Percentiles rank a stretch among this genome's conserved stretches.
Evolutionary conservation across 225 moss, liverwort and hornwort species (phyloP).

Genomic region (Polytrichum formosum): DNA sequence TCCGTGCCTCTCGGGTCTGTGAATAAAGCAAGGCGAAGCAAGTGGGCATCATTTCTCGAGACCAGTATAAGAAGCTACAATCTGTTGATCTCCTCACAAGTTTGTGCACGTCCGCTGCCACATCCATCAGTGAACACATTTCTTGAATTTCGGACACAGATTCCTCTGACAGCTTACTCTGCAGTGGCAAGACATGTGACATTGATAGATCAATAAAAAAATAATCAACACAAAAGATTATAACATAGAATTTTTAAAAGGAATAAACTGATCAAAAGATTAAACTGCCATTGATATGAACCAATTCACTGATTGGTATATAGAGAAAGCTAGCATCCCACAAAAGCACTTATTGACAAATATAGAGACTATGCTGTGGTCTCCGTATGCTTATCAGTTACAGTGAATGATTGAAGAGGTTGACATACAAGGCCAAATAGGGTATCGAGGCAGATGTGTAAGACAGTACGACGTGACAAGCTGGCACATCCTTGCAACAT

Average conservation of each 20-base stretch:
- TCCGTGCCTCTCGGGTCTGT: constrained; percentile 75
- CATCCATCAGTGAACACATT: constrained; percentile 64
- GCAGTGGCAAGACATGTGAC: constrained; percentile 17
- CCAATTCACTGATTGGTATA: too few relatives aligned
- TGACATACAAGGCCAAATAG: constrained; percentile 70
- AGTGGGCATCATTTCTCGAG: constrained; percentile 88
- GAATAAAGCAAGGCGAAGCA: constrained; percentile 79
- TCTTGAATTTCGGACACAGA: constrained; percentile 67
- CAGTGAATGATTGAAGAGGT: not conserved
- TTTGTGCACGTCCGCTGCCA: constrained; percentile 69
- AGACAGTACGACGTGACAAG: constrained; percentile 61
- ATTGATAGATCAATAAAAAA: constrained; percentile 8
- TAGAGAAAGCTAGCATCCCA: too few relatives aligned
- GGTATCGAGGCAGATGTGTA: constrained; percentile 81
- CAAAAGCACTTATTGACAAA: too few relatives aligned
- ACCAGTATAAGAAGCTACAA: constrained; percentile 95
- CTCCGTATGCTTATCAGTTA: too few relatives aligned
- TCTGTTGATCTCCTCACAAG: constrained; percentile 69
- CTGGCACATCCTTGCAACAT: constrained; percentile 73
- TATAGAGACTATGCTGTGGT: too few relatives aligned
- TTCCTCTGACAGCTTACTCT: constrained; percentile 73
- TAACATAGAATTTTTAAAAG: not conserved
- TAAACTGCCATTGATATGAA: too few relatives aligned
- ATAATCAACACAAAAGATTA: not conserved
- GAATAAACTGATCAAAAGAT: too few relatives aligned